phyloP scores from a whole-genome alignment of 495 filamentous ascomycete genomes.

The Recurvomyces mirabilis region DNA sequence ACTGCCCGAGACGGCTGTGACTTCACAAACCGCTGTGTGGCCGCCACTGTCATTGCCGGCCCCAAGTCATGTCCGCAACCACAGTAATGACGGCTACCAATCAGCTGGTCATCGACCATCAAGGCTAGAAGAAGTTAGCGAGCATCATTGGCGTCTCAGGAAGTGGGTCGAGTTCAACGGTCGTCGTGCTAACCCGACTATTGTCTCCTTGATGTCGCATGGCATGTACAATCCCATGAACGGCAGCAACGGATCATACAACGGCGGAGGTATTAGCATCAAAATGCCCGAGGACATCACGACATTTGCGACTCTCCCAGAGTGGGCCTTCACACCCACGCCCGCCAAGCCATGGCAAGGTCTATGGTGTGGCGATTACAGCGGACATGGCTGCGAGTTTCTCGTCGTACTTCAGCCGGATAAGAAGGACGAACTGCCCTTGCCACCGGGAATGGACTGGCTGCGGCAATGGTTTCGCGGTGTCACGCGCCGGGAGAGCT shows the following conservation, averaged over 20 bases:
- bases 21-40: slow-evolving; percentile 49
- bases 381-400: slow-evolving; percentile 80
- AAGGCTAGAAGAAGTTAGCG: slow-evolving; percentile 42
- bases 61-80: slow-evolving; percentile 40
- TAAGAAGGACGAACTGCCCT: slow-evolving; percentile 16
- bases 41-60: slow-evolving; percentile 62
- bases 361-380: slow-evolving; percentile 88
- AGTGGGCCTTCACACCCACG: slow-evolving; percentile 63
- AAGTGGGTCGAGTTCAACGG: slow-evolving; percentile 53
- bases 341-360: slow-evolving; percentile 70
- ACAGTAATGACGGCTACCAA: slow-evolving; percentile 29
- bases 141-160: slow-evolving; percentile 57
- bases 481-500: neutral
- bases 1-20: slow-evolving; percentile 31
- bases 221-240: slow-evolving; percentile 4
- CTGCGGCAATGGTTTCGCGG: slow-evolving; percentile 9
- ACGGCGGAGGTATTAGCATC: slow-evolving; percentile 16
- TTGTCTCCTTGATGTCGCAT: slow-evolving; percentile 5
- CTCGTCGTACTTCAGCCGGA: slow-evolving; percentile 65
- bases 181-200: neutral
- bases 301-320: slow-evolving; percentile 67
- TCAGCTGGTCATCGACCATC: slow-evolving; percentile 34
- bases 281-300: slow-evolving; percentile 52
- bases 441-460: slow-evolving; percentile 20
- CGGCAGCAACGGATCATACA: neutral